Evolutionary conservation across 805 yeast genomes (phyloP), one percentile per base, ranked within the genome.

Genomic region (Ogataea thermomethanolica): DNA sequence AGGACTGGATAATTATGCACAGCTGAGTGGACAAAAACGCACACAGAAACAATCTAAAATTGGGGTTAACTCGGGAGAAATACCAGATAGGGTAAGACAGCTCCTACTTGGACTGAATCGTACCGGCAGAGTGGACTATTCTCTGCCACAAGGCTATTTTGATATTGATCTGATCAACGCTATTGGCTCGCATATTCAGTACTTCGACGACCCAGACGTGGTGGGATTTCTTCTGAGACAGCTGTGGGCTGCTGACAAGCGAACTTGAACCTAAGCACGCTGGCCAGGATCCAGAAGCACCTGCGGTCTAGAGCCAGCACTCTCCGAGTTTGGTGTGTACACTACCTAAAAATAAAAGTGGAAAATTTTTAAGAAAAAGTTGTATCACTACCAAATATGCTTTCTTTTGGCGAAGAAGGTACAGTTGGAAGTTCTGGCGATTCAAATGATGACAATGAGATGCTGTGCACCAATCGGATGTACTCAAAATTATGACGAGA

Each of bases 201-300:
- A 91, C 59, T 82, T 91, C 58, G 95, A 88, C 56, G 95, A 88
- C 51, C 73, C 78, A 36, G 89, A 89, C 53, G 79, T 91, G 26
- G 89, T 95, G 0, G 83, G 82, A 1, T 90, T 91, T 51, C 60
- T 91, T 5, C 61, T 90, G 56, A 70, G 68, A 33, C 89, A 88
- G 55, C 56, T 84, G 7, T 56, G 58, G 60, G 41, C 26, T n/a
- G 24, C 15, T 1, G 8, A 21, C 15, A 29, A 4, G 21, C 31
- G 17, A 21, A 3, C 20, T 5, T 17, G 20, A 17, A 17, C 5
- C 20, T 4, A 17, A 3, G 20, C 3, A 17, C 20, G 20, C 20
- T 17, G 20, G 20, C 20, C 20, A 17, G 20, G 20, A 17, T 15
- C 14, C 20, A n/a, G 10, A 10, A 20, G 29, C 4, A 11, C 15